Base-by-base conservation (phyloP, 1,139 yeast species). In the Blastobotrys buckinghamii region DNA sequence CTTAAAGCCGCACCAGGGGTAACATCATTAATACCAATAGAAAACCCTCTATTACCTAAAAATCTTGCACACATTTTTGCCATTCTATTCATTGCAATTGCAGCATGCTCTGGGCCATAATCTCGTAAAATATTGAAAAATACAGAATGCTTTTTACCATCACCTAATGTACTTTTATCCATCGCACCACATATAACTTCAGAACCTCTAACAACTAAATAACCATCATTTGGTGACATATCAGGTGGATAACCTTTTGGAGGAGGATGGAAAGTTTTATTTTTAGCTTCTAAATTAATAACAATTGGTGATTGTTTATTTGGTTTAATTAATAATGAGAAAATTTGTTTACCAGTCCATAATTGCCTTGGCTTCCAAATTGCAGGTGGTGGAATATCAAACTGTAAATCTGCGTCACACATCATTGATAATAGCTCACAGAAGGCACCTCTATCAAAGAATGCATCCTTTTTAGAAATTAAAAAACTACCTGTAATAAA, bases 261-360 rank as follows among this genome's bases (percentile, higher is more conserved):
- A 7, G 97, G 96, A 2, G 86, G 81, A 27, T 74, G 75, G 64
- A 77, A 92, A 0, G 96, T 89, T 64, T 92, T 92, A 67, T 88
- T 88, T 63, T 90, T 92, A 15, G 97, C 97, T 63, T 92, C 97
- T 57, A 94, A 73, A 63, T 94, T 94, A 62, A 94, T 89, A 15
- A 84, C 74, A 29, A 94, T 96, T 6, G 84, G 84, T 3, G 92
- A 82, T 4, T 72, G 52, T 45, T 72, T 74, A 67, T 86, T 92
- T 43, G 98, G 98, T 58, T 76, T 82, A 61, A 94, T 94, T 56
- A 94, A 74, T 51, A 92, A 67, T 39, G 95, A 84, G 65, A 90
- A 94, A 0, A 94, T 82, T 67, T 94, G 99, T 64, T 94, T 94
- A 51, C 98, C 99, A 0, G 98, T 90, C 99, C 98, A 94, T 59